A percentile compares a stretch with the other conserved stretches of the same genome.
Evolutionary conservation across 2,329 filamentous ascomycete genomes (phyloP).

Genomic region (Venturia pyrina): DNA sequence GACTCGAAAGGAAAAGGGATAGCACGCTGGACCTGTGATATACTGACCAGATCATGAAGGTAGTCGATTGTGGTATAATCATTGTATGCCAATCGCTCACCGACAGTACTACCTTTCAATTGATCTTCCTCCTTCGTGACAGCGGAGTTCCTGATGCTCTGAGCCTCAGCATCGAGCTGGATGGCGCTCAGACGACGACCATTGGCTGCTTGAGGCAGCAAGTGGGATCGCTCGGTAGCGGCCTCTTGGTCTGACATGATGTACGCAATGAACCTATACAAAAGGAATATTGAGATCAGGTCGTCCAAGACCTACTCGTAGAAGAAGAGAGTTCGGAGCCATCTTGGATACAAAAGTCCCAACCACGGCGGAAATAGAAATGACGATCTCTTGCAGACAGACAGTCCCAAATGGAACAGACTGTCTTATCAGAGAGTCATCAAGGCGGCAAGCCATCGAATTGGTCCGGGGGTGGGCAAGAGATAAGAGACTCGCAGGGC

Average conservation of each 20-base stretch:
- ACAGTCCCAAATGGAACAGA: conserved; percentile 4
- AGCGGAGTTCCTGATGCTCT: conserved; percentile 31
- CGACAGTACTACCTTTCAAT: conserved; percentile 36
- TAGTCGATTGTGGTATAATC: conserved; percentile 54
- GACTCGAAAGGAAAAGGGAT: background rate
- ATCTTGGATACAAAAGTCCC: background rate
- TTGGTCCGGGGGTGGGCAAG: background rate
- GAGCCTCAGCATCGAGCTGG: conserved; percentile 30
- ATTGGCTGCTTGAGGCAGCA: conserved; percentile 22
- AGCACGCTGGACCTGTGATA: background rate
- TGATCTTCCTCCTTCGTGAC: conserved; percentile 40
- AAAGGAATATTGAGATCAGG: background rate
- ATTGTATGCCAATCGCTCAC: conserved; percentile 49
- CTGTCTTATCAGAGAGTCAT: conserved; percentile 6
- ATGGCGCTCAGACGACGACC: conserved; percentile 25
- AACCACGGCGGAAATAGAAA: background rate
- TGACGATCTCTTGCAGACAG: conserved; percentile 6
- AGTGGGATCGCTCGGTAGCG: conserved; percentile 25
- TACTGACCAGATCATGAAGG: conserved; percentile 45
- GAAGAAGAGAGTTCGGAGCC: background rate
- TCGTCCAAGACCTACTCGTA: background rate
- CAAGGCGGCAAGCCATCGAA: background rate
- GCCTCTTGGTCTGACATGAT: conserved; percentile 17
- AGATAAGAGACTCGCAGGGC: background rate
- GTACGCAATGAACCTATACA: background rate